Base-by-base conservation (phyloP, 805 yeast genomes). In the Wickerhamomyces pijperi region DNA sequence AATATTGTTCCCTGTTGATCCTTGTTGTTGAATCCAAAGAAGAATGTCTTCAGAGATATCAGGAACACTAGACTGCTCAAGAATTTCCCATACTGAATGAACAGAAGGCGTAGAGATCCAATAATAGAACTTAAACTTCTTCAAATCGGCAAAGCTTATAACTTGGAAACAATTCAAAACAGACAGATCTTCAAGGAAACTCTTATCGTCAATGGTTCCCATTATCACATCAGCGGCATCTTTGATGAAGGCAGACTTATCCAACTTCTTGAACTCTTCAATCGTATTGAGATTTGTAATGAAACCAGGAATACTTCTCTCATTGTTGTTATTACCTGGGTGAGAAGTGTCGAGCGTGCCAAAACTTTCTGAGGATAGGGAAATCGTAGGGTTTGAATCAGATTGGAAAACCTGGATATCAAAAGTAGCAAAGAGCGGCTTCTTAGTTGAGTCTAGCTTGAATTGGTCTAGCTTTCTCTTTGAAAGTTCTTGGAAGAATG, bases 81-180 rank as follows among this genome's bases (percentile, higher is more conserved):
- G 32, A 5, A 45, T 33, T 1, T 36, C 36, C 85, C 86, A 81
- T 12, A 61, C 63, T 8, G 76, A 59, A 32, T 66, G 65, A 28
- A 85, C 56, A 1, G 73, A 61, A 0, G 98, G 97, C 45, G 76
- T 76, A 14, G 85, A 81, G 46, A 84, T 71, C 98, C 99, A 94
- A 59, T 92, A 88, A 52, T 73, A 82, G 54, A 82, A 90, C 51
- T 72, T 78, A 63, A 82, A 88, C 60, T 82, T 85, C 57, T 92
- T 92, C 54, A 92, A 68, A 58, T 92, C 98, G 1, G 94, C 82
- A 60, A 78, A 92, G 33, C 87, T 68, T 21, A 88, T 61, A 1
- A 83, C 48, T 4, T 61, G 58, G 46, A 80, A 77, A 8, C 54
- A 47, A 13, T 63, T 49, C 21, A 78, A 54, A 5, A 58, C 19